Percentiles rank a stretch among this genome's conserved stretches.
Evolutionary conservation across 1,284 basidiomycete species (phyloP).

Genomic region (Cystobasidium slooffiae): DNA sequence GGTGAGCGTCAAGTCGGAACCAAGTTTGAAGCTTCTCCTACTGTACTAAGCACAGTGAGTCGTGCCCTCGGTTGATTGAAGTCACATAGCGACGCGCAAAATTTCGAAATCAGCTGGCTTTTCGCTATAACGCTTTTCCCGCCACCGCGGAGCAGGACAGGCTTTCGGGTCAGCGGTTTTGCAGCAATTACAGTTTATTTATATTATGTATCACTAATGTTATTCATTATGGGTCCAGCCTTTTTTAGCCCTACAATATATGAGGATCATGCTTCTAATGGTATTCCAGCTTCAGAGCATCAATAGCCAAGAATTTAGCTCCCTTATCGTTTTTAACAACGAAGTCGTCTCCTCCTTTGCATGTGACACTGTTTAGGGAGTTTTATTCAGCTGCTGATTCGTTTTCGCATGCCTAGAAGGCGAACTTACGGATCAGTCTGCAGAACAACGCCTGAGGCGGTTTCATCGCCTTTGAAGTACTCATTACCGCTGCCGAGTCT

Average conservation of each 20-base stretch:
- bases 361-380: background rate
- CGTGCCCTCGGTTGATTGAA: too few species aligned
- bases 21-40: too few species aligned
- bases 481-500: slow-evolving; percentile 15
- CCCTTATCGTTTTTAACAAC: slow-evolving; percentile 22
- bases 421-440: background rate
- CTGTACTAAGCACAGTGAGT: too few species aligned
- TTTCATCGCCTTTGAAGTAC: background rate
- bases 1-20: too few species aligned
- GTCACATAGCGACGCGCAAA: too few species aligned
- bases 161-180: too few species aligned
- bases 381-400: background rate
- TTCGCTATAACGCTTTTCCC: too few species aligned
- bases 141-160: too few species aligned
- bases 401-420: background rate
- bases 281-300: slow-evolving; percentile 27
- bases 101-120: too few species aligned
- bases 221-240: too few species aligned
- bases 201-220: too few species aligned
- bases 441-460: slow-evolving; percentile 4
- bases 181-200: too few species aligned
- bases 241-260: background rate
- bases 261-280: background rate
- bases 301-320: slow-evolving; percentile 7
- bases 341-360: slow-evolving; percentile 10